Evolutionary conservation across 371 early-diverging fungal species (phyloP).

Genomic region (Fennellomyces sp.): DNA sequence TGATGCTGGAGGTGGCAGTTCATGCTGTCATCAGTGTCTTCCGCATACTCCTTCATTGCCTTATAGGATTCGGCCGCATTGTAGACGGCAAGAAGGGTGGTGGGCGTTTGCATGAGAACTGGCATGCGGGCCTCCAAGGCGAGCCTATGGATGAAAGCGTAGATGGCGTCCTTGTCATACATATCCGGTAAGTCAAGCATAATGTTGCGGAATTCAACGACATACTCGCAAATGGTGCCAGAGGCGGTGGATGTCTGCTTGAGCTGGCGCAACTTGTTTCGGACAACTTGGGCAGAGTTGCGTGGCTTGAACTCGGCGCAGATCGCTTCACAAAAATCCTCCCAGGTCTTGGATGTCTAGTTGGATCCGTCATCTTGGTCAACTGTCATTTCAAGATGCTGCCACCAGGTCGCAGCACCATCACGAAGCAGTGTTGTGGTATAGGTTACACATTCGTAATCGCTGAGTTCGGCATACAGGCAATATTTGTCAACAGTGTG

Average conservation of each 20-base stretch:
- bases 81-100: slow-evolving; percentile 1
- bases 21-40: not conserved
- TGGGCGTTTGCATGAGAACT: not conserved
- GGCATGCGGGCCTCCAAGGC: not conserved
- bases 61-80: slow-evolving; percentile 2
- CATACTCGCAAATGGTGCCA: slow-evolving; percentile 3
- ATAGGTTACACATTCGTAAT: slow-evolving; percentile 1
- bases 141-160: slow-evolving; percentile 12
- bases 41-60: not conserved
- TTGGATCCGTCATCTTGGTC: not conserved
- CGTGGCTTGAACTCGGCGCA: not conserved
- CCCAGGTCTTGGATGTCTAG: slow-evolving; percentile 1
- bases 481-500: not conserved
- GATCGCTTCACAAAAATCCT: not conserved
- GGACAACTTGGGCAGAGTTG: not conserved
- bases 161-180: slow-evolving; percentile 10
- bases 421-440: not conserved
- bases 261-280: not conserved
- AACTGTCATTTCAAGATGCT: not conserved
- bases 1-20: no score
- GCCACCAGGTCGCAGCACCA: slow-evolving; percentile 5
- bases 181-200: slow-evolving; percentile 18
- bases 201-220: slow-evolving; percentile 5
- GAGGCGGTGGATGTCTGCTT: not conserved
- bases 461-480: not conserved